Conservation (phyloP, 148 eudicot species). For the Vaccinium macrocarpon region DNA sequence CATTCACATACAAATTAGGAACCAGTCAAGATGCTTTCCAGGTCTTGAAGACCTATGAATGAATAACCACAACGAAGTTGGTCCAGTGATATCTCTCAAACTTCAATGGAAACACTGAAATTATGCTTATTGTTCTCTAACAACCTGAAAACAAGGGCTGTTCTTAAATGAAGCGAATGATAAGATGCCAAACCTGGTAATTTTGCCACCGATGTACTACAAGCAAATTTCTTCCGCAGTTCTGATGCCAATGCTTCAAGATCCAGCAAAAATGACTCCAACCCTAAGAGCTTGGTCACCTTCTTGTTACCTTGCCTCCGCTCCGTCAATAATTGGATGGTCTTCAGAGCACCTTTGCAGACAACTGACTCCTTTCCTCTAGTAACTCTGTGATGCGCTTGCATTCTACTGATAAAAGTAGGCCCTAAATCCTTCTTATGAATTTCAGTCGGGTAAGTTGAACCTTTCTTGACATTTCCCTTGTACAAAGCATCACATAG, state of each 20-base stretch:
- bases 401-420: slow-evolving; percentile 80
- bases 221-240: slow-evolving; percentile 94
- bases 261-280: slow-evolving; percentile 84
- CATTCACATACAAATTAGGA: background rate
- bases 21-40: background rate
- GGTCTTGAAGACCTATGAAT: background rate
- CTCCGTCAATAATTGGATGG: slow-evolving; percentile 83
- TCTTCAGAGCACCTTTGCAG: slow-evolving; percentile 72
- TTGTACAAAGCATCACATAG: slow-evolving; percentile 92
- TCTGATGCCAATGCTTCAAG: slow-evolving; percentile 84
- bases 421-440: slow-evolving; percentile 83
- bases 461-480: slow-evolving; percentile 81
- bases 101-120: background rate
- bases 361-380: slow-evolving; percentile 79
- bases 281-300: slow-evolving; percentile 83
- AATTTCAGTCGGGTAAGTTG: slow-evolving; percentile 89
- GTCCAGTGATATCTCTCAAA: background rate
- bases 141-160: slow-evolving; percentile 9
- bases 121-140: background rate
- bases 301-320: slow-evolving; percentile 96
- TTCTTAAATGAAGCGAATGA: background rate
- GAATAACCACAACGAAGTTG: background rate
- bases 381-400: slow-evolving; percentile 77
- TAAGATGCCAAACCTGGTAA: slow-evolving; percentile 49
- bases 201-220: slow-evolving; percentile 87